Percentiles rank a stretch among this genome's conserved stretches.
These are phyloP conservation scores for Pythium sp. DNA, from an alignment of 352 stramenopile genomes.

Conservation along the genomic window DNA sequence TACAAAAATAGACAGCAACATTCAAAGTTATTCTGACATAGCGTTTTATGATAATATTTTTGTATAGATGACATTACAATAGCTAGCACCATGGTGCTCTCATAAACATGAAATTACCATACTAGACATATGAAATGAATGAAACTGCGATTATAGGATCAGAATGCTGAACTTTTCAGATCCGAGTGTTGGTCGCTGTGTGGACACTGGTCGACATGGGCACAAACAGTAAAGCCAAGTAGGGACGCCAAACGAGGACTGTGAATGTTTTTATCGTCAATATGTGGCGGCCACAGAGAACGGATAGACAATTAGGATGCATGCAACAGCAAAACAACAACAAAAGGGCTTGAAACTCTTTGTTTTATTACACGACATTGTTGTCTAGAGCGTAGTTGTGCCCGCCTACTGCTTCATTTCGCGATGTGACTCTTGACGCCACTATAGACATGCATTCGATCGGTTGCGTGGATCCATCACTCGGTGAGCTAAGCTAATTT, in stretches of 20 bases:
- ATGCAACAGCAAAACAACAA: too few species aligned
- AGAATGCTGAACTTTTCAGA: not conserved
- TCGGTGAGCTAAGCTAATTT: not conserved
- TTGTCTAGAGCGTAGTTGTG: too few species aligned
- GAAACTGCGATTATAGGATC: not conserved
- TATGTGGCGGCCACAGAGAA: not conserved
- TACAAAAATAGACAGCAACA: too few species aligned
- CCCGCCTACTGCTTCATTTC: too few species aligned
- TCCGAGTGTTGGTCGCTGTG: not conserved
- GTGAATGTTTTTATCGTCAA: not conserved
- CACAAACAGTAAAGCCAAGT: not conserved
- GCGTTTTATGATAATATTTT: not conserved
- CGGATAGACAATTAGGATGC: too few species aligned
- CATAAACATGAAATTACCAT: not conserved
- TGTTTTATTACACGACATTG: too few species aligned
- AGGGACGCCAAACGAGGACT: not conserved
- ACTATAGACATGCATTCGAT: too few species aligned
- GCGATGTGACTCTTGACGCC: too few species aligned
- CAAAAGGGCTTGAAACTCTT: too few species aligned
- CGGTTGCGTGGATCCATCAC: too few species aligned
- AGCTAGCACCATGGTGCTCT: too few species aligned
- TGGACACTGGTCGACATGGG: not conserved
- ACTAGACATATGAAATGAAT: not conserved
- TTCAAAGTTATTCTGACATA: too few species aligned
- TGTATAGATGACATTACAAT: not conserved